Evolutionary conservation across 257 asterid genomes (phyloP), one percentile per base, ranked within the genome.

Genomic region (Echites panduratus): DNA sequence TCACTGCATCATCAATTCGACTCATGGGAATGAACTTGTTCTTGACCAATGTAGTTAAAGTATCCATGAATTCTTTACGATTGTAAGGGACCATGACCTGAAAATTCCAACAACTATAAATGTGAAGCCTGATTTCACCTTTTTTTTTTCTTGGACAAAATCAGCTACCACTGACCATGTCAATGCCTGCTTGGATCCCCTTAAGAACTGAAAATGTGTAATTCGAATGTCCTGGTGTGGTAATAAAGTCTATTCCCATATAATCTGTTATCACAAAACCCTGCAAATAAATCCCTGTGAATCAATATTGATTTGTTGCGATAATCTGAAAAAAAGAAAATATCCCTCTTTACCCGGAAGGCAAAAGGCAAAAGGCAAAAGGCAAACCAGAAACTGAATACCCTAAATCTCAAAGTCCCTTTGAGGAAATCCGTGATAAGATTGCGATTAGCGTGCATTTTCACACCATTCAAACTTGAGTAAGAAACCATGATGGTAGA

Each of bases 1-100:
- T 79, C 0, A 88, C 95, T 5, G 95, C 95, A 81, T 86, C 92
- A 67, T 88, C 83, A 38, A 88, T 88, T 66, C 92, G 72, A 59
- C 86, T 85, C 78, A 84, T 76, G 17, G 87, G 89, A 70, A 88
- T 78, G 65, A 66, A 68, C 27, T 83, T 84, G 52, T 82, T 83
- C 53, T 79, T 75, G 26, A 86, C 87, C 71, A 82, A 75, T 26
- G 82, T 80, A 0, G 75, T 68, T 44, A 83, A 35, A 14, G 66
- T 82, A 73, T 35, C 77, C 2, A 76, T 70, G 50, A 80, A 85
- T 64, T 85, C 87, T 14, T 78, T 76, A 67, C 70, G 69, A 64
- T 83, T 78, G 35, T 56, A 62, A 35, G 92, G 90, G 11, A 83
- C 82, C 92, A 87, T 87, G 45, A 87, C 68, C 90, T 86, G 75